A percentile compares a stretch with the other conserved stretches of the same genome.
Conservation (phyloP, 1,284 basidiomycete genomes). For the Trichosporon faecale region DNA sequence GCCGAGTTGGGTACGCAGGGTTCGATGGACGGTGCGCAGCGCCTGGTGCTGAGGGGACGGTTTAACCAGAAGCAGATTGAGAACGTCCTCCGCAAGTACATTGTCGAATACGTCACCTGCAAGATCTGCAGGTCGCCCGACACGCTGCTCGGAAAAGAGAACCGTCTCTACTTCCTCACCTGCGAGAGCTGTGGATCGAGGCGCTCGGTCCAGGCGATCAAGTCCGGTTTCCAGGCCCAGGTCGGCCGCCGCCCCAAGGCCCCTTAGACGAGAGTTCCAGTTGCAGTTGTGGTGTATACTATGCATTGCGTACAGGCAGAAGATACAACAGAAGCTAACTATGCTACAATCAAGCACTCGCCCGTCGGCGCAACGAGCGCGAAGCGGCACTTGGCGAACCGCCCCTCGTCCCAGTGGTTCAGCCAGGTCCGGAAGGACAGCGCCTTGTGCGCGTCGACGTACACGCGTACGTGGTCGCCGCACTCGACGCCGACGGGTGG, state of each 20-base stretch:
- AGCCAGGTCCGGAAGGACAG: slow-evolving; percentile 41
- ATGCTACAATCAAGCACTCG: slow-evolving; percentile 40
- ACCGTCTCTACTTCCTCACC: slow-evolving; percentile 98
- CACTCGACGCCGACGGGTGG: slow-evolving; percentile 29
- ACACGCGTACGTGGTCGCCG: slow-evolving; percentile 45
- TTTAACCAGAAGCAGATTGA: slow-evolving; percentile 99
- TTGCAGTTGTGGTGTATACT: slow-evolving; percentile 11
- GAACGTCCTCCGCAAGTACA: slow-evolving; percentile 93
- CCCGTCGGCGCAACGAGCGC: slow-evolving; percentile 36
- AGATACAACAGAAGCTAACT: neutral
- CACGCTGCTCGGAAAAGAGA: slow-evolving; percentile 93
- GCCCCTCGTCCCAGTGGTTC: slow-evolving; percentile 21
- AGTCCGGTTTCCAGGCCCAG: slow-evolving; percentile 98
- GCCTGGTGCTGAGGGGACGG: slow-evolving; percentile 93
- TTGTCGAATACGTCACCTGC: slow-evolving; percentile 99
- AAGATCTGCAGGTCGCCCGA: slow-evolving; percentile 99
- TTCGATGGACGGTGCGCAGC: slow-evolving; percentile 85
- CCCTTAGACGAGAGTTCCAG: slow-evolving; percentile 9
- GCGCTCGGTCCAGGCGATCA: slow-evolving; percentile 92
- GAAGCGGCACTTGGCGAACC: slow-evolving; percentile 16
- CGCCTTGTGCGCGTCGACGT: slow-evolving; percentile 34
- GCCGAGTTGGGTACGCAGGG: slow-evolving; percentile 98
- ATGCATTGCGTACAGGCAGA: slow-evolving; percentile 10
- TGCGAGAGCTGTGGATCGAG: slow-evolving; percentile 92
- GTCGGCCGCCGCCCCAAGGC: slow-evolving; percentile 53